Conservation (phyloP, 345 rosid genomes). For the Reutealis trisperma region DNA sequence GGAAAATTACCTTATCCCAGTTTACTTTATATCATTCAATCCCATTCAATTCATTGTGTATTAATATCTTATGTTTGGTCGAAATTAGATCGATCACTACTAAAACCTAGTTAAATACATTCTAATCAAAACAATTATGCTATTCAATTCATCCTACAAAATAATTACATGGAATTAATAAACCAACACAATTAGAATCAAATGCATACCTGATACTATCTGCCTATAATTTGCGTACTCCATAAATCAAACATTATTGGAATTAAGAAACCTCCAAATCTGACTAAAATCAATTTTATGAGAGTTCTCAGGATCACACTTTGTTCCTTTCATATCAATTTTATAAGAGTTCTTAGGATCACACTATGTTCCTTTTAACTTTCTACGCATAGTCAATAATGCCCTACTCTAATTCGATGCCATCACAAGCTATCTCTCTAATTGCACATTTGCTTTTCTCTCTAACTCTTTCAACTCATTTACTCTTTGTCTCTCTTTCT, state of each 20-base stretch:
- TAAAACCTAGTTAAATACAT: no score
- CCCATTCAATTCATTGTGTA: no score
- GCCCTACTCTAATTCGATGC: constrained; percentile 87
- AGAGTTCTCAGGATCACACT: constrained; percentile 86
- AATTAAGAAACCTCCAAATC: constrained; percentile 66
- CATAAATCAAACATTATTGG: constrained; percentile 83
- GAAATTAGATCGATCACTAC: no score
- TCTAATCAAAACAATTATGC: not conserved
- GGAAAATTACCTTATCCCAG: no score
- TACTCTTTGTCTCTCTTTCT: constrained; percentile 67
- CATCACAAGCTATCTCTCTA: constrained; percentile 92
- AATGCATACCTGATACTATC: constrained; percentile 68
- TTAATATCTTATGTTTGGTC: no score
- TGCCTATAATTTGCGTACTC: constrained; percentile 88
- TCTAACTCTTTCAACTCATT: constrained; percentile 68
- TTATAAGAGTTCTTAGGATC: no score
- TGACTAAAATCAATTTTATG: constrained; percentile 80
- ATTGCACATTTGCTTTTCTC: constrained; percentile 69
- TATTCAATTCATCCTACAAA: no score
- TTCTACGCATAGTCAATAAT: constrained; percentile 68
- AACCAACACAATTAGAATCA: constrained; percentile 1
- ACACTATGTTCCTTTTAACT: no score
- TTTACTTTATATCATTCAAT: no score
- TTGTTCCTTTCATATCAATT: constrained; percentile 77
- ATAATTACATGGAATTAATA: not conserved